A percentile compares a stretch with the other conserved stretches of the same genome.
Conservation (phyloP, 768 basidiomycete species). For the Glaciozyma antarctica region DNA sequence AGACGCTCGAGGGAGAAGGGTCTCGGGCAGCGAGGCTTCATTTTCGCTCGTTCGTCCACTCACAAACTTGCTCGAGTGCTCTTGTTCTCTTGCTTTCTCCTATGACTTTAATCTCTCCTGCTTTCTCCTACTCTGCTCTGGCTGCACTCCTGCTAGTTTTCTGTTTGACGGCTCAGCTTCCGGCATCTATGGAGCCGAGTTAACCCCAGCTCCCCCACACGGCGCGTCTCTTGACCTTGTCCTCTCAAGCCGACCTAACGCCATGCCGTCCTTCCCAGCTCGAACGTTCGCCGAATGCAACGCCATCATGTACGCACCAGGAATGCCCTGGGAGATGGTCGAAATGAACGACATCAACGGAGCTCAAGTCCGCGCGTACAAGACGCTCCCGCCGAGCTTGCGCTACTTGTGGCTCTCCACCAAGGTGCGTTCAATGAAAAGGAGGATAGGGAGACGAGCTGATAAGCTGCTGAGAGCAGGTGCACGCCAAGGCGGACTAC, state of each 20-base stretch:
- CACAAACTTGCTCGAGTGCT: no score
- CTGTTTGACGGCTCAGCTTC: no score
- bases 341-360: neutral
- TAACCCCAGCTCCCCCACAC: no score
- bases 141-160: no score
- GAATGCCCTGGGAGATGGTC: neutral
- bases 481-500: neutral
- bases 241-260: neutral
- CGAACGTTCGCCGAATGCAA: conserved; percentile 1
- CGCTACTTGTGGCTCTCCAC: conserved; percentile 39
- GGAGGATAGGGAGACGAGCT: neutral
- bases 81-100: no score
- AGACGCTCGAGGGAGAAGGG: no score
- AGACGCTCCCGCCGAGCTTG: neutral
- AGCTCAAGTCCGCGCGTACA: neutral
- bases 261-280: neutral
- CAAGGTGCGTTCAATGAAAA: conserved; percentile 34
- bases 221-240: no score
- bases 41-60: no score
- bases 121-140: no score
- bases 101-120: no score
- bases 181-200: no score
- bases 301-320: neutral
- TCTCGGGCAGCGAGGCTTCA: no score
- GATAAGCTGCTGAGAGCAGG: neutral